Evolutionary conservation across 306 rosid species (phyloP), one percentile per base, ranked within the genome.

Genomic region (Glycine latifolia): DNA sequence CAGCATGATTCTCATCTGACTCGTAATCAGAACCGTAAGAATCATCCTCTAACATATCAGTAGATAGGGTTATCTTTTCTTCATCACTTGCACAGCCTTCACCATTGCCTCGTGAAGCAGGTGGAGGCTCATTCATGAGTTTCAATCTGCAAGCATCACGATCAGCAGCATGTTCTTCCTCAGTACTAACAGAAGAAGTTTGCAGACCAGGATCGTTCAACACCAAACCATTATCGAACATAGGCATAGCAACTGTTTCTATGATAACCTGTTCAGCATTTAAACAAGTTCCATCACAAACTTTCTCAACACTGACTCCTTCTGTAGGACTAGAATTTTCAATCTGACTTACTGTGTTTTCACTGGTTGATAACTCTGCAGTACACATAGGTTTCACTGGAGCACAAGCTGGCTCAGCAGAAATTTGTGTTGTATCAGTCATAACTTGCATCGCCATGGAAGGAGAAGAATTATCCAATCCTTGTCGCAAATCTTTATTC

Each of bases 1-100:
- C 67, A 76, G 92, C 91, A 73, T 71, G 92, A 87, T 87, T 92
- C 39, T 86, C 95, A 85, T 95, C 97, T 13, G 97, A 95, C 74
- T 95, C 97, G 13, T 79, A 90, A 80, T 91, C 98, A 81, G 90
- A 89, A 84, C 83, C 81, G 84, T 85, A 86, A 54, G 85, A 84
- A 84, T 86, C 94, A 74, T 93, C 92, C 43, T 91, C 98, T 69
- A 87, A 70, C 79, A 87, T 81, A 85, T 88, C 97, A 20, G 84
- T 77, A 11, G 92, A 92, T 69, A 91, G 81, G 61, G 91, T 90
- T 16, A 91, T 78, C 85, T 89, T 95, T 81, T 95, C 99, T 72
- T 91, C 97, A 82, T 92, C 97, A 88, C 92, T 91, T 17, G 48
- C 89, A 77, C 89, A 86, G 70, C 86, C 86, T 65, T 84, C 92